Evolutionary conservation across 495 filamentous ascomycete species (phyloP), one percentile per base, ranked within the genome.

Genomic region (Extremus antarcticus): DNA sequence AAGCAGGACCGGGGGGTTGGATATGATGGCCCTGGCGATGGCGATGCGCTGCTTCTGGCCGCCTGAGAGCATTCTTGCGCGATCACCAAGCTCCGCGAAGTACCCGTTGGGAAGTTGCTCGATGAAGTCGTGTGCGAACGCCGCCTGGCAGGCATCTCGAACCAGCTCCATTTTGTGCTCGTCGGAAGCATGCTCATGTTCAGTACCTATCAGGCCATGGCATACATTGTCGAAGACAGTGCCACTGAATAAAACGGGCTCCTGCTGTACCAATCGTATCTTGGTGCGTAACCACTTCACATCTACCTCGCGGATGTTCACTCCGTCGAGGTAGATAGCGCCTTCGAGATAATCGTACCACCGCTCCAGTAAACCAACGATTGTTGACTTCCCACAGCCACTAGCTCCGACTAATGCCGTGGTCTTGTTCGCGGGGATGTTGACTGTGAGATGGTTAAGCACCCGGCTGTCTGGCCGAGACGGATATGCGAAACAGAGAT

Each of bases 341-440:
- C 63, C 63, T n/a, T 53, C 58, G n/a, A 29, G 40, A 21, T 58
- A 58, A 35, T 61, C 23, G 39, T 65, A 65, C 63, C 63, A 65
- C 43, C 61, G 50, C 47, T 65, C 63, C 16, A 67, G 38, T 21
- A 69, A 47, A 11, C 65, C 63, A 17, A 69, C 56, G 10, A 69
- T 48, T 23, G 67, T 69, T 29, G 54, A 59, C 47, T 69, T 69
- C n/a, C 67, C 67, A 51, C 55, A 61, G 25, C 67, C 67, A 43
- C 45, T 54, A 19, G 59, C 51, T 9, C 67, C 67, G 11, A 69
- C 67, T 23, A 69, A 47, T n/a, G 67, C 67, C 9, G 67, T 69
- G 1, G 59, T 61, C 45, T 67, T 64, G 11, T 55, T 54, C 0
- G 65, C 61, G 32, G 61, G 61, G 19, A 69, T 53, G 19, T 17